phyloP scores from a whole-genome alignment of 1,284 basidiomycete species.

The Caloboletus firmus region DNA sequence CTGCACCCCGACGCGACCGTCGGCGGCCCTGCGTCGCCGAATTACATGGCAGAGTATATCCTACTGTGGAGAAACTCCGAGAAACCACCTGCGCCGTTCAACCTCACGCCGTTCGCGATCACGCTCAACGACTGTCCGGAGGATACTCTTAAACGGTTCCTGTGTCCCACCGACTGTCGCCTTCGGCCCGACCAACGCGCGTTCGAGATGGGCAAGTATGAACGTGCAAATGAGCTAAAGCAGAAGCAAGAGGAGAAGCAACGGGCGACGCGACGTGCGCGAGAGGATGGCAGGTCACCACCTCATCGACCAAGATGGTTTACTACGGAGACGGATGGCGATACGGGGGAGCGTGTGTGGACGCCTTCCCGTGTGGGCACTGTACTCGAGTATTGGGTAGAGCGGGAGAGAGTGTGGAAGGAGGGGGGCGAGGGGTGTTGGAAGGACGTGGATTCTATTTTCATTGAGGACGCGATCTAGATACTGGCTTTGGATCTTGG shows the following conservation, averaged over 20 bases:
- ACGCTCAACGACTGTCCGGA: slow-evolving; percentile 83
- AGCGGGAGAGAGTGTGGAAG: slow-evolving; percentile 69
- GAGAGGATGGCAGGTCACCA: slow-evolving; percentile 76
- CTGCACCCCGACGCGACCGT: slow-evolving; percentile 76
- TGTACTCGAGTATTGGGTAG: slow-evolving; percentile 79
- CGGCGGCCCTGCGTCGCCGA: slow-evolving; percentile 46
- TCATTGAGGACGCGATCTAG: slow-evolving; percentile 54
- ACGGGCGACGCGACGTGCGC: slow-evolving; percentile 69
- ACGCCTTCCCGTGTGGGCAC: slow-evolving; percentile 57
- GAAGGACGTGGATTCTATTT: slow-evolving; percentile 78
- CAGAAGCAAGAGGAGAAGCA: slow-evolving; percentile 86
- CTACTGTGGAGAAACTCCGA: slow-evolving; percentile 93
- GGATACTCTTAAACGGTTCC: slow-evolving; percentile 65
- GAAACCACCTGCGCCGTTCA: slow-evolving; percentile 85
- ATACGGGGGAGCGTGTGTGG: slow-evolving; percentile 89
- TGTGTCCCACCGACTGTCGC: slow-evolving; percentile 93
- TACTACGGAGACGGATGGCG: slow-evolving; percentile 69
- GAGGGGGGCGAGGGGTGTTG: slow-evolving; percentile 45
- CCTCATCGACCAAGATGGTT: slow-evolving; percentile 88
- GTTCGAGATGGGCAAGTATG: slow-evolving; percentile 92
- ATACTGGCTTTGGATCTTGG: neutral
- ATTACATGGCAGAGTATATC: slow-evolving; percentile 62
- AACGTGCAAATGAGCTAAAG: slow-evolving; percentile 88
- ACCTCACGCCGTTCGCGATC: slow-evolving; percentile 93
- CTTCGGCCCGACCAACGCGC: slow-evolving; percentile 92